A percentile compares a stretch with the other conserved stretches of the same genome.
Evolutionary conservation across 2,329 filamentous ascomycete species (phyloP).

Genomic region (Colletotrichum tamarilloi): DNA sequence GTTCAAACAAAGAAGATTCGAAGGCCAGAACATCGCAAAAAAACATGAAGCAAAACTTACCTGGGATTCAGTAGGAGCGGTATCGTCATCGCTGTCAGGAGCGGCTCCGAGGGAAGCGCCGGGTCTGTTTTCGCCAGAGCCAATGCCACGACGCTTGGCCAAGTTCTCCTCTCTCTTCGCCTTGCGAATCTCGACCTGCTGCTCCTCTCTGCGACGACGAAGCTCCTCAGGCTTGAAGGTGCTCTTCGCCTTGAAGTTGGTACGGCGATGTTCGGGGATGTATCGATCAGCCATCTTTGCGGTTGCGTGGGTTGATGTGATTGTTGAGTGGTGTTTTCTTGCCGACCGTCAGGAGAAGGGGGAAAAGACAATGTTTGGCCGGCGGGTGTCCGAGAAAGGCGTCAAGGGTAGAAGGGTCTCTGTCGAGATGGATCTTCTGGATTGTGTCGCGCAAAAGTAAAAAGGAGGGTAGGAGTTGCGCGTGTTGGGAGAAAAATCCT

Average conservation of each 20-base stretch:
- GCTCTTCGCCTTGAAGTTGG: conserved; percentile 99
- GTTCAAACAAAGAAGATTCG: conserved; percentile 27
- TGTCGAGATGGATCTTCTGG: conserved; percentile 3
- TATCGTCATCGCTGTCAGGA: conserved; percentile 97
- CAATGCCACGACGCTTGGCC: conserved; percentile 96
- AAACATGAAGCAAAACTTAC: conserved; percentile 64
- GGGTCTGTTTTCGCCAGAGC: conserved; percentile 80
- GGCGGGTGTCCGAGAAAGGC: conserved; percentile 4
- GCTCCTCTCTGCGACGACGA: conserved; percentile 96
- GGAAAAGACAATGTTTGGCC: conserved; percentile 10
- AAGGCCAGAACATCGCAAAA: conserved; percentile 19
- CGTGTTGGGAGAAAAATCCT: conserved; percentile 7
- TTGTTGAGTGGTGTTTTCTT: conserved; percentile 17
- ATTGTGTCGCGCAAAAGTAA: conserved; percentile 11
- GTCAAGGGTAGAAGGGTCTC: conserved; percentile 10
- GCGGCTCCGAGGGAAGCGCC: conserved; percentile 87
- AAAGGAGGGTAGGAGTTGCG: conserved; percentile 13
- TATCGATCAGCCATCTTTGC: conserved; percentile 95
- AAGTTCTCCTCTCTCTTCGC: conserved; percentile 99
- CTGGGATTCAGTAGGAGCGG: conserved; percentile 93
- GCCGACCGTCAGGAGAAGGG: conserved; percentile 21
- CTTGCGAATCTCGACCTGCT: conserved; percentile 99
- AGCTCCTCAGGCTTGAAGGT: conserved; percentile 99
- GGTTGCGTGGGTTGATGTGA: conserved; percentile 37
- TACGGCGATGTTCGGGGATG: conserved; percentile 99